Base-by-base conservation (phyloP, 2,329 filamentous ascomycete genomes). In the Neofusicoccum sp. region DNA sequence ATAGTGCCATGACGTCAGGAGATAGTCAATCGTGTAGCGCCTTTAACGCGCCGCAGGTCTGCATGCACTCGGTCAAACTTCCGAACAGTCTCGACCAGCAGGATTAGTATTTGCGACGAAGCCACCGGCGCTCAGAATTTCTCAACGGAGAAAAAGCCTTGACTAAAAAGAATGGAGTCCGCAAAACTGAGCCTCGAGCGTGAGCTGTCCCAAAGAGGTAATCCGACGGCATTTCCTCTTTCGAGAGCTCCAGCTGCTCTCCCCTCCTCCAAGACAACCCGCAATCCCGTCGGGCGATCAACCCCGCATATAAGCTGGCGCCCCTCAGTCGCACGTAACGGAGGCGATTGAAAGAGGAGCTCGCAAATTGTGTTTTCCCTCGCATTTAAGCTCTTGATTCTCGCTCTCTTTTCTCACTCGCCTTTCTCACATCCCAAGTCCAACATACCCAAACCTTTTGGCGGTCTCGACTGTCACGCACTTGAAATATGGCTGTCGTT, bases 401-500 rank as follows among this genome's bases (percentile, higher is more conserved):
- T n/a, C n/a, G n/a, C n/a, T n/a, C n/a, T n/a, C n/a, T n/a, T 6
- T 30, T 33, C 45, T 14, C 14, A 3, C 30, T 51, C 31, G 26
- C 24, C 26, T 31, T 14, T 28, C 31, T 26, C 11, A 11, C 11
- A 36, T 51, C 33, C n/a, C n/a, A n/a, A n/a, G n/a, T n/a, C n/a
- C 24, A 8, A 2, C 26, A 26, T 24, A 31, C 12, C 28, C 44
- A 33, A n/a, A n/a, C n/a, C 7, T 12, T 9, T 53, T 9, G 3
- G 24, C 4, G 14, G 8, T 24, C 9, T 4, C 7, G 24, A 12
- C 6, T 4, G n/a, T 36, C 4, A 38, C 20, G 34, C 30, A 30
- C 14, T n/a, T 40, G 6, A 51, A 61, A n/a, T 30, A 74, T 74
- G 72, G 66, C 71, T 33, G 66, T 74, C n/a, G 68, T 73, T 16